Percentiles rank a stretch among this genome's conserved stretches.
Conservation (phyloP, 2,329 filamentous ascomycete genomes). For the Didymella segeticola region DNA sequence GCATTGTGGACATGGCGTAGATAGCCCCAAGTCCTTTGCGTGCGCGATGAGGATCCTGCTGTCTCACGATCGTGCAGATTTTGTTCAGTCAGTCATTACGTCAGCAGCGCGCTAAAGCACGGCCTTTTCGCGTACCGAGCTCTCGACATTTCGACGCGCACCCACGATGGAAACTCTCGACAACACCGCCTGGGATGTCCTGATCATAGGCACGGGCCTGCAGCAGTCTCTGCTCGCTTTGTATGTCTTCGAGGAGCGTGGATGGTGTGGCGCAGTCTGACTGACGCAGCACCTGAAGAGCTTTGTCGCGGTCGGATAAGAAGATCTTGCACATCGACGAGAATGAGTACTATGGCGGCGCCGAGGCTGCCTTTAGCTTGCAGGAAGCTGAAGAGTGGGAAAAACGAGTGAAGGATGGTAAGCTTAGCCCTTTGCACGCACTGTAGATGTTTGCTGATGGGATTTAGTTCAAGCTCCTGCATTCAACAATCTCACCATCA, state of each 20-base stretch:
- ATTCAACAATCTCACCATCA: constrained; percentile 44
- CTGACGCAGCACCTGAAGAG: constrained; percentile 77
- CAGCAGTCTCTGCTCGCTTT: constrained; percentile 61
- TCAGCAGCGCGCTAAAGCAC: constrained; percentile 37
- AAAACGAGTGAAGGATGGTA: constrained; percentile 51
- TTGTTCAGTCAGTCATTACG: constrained; percentile 27
- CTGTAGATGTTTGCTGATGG: constrained; percentile 13
- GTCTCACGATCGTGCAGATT: no score
- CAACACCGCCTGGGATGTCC: constrained; percentile 59
- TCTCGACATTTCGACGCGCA: constrained; percentile 19
- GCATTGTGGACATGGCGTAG: constrained; percentile 45
- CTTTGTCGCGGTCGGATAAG: constrained; percentile 89
- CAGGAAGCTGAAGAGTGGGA: constrained; percentile 82
- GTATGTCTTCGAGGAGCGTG: constrained; percentile 48
- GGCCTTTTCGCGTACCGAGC: constrained; percentile 26
- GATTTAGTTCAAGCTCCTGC: constrained; percentile 22
- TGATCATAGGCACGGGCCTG: constrained; percentile 61
- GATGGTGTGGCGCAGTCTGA: constrained; percentile 62
- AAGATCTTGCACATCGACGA: constrained; percentile 88
- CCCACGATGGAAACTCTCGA: constrained; percentile 58
- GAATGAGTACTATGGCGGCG: constrained; percentile 86
- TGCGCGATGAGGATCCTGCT: constrained; percentile 45
- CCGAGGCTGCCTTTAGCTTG: constrained; percentile 84
- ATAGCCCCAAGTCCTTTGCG: constrained; percentile 43
- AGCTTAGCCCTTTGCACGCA: neutral